These are phyloP conservation scores for Podaxis sp. DNA, from an alignment of 768 basidiomycete genomes.

Conservation along the genomic window DNA sequence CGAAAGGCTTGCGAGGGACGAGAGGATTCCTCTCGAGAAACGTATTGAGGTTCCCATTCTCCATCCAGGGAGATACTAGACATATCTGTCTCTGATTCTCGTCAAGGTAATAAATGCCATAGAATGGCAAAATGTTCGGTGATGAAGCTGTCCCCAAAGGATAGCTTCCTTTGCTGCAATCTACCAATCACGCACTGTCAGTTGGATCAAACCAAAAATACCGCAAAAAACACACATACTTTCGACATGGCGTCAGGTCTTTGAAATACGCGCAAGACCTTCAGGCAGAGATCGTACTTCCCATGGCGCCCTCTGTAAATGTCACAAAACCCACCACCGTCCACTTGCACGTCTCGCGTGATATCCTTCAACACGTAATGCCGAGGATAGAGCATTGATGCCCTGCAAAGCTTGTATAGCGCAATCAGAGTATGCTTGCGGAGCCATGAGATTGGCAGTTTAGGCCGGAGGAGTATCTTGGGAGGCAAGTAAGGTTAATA, in stretches of 20 bases:
- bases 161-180: conserved; percentile 5
- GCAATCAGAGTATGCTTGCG: not conserved
- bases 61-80: not conserved
- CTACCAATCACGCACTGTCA: not conserved
- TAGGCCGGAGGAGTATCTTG: too few relatives aligned
- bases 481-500: too few relatives aligned
- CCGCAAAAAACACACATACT: not conserved
- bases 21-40: not conserved
- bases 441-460: too few relatives aligned
- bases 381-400: not conserved
- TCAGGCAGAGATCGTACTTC: not conserved
- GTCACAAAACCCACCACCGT: not conserved
- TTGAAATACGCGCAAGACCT: not conserved
- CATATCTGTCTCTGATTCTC: not conserved
- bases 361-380: not conserved
- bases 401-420: not conserved
- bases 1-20: not conserved
- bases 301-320: not conserved
- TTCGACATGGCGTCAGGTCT: not conserved
- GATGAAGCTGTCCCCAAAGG: not conserved
- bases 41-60: not conserved
- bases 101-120: not conserved
- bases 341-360: not conserved
- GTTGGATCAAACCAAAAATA: too few relatives aligned
- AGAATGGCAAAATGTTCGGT: conserved; percentile 10